Percentiles rank a stretch among this genome's conserved stretches.
Evolutionary conservation across 108 stramenopile genomes (phyloP).

Genomic region (Cyclotella atomus): DNA sequence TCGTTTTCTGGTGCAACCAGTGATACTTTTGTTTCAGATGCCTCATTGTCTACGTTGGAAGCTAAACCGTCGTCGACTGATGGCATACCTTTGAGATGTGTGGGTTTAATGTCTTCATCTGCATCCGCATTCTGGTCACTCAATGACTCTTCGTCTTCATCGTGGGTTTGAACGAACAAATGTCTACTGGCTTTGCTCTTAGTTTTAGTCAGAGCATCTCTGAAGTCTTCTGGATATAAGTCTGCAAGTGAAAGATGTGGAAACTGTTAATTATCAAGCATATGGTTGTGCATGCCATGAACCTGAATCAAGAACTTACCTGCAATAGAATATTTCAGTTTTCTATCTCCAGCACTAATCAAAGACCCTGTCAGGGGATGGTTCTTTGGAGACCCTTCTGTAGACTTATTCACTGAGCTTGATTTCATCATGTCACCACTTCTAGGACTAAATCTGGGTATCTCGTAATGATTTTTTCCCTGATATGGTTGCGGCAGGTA

Average conservation of each 20-base stretch:
- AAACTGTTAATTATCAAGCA: not conserved
- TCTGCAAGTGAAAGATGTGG: not conserved
- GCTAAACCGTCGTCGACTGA: not conserved
- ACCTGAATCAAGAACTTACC: not conserved
- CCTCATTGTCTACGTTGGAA: not conserved
- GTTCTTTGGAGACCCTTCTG: not conserved
- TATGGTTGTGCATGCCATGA: no score
- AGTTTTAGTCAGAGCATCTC: not conserved
- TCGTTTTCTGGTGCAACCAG: not conserved
- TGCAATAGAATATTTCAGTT: not conserved
- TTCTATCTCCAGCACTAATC: not conserved
- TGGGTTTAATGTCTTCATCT: not conserved
- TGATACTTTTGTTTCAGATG: not conserved
- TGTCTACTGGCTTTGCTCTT: not conserved
- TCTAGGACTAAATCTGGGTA: not conserved
- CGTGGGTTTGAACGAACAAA: not conserved
- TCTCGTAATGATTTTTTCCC: conserved; percentile 8
- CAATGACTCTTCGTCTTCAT: not conserved
- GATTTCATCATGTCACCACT: no score
- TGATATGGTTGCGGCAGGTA: no score
- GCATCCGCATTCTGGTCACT: not conserved
- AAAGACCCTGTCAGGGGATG: not conserved
- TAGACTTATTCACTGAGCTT: not conserved
- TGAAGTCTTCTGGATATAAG: conserved; percentile 25
- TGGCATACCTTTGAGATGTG: not conserved